Evolutionary conservation across 805 yeast species (phyloP).

Genomic region (Kodamaea kaohsiungensis): DNA sequence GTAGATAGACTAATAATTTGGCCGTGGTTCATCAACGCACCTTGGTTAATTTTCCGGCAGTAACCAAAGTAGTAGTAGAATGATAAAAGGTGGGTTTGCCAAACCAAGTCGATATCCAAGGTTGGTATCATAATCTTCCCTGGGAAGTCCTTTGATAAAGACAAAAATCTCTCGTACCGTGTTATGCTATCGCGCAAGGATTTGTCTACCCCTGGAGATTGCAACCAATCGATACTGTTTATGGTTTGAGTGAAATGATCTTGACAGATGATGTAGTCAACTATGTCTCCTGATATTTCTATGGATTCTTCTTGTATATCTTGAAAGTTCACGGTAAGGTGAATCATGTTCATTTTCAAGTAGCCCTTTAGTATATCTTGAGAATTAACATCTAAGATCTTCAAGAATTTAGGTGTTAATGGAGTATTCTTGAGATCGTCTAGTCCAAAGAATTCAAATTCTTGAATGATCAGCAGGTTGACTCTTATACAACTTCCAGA

Average conservation of each 20-base stretch:
- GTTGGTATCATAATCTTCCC: conserved; percentile 20
- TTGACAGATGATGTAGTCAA: conserved; percentile 25
- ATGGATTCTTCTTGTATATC: not conserved
- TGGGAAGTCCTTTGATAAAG: conserved; percentile 2
- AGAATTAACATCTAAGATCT: not conserved
- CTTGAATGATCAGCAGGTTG: not conserved
- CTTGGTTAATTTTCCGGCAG: conserved; percentile 8
- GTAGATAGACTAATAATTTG: conserved; percentile 20
- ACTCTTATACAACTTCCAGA: not conserved
- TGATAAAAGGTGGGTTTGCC: conserved; percentile 28
- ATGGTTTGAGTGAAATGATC: conserved; percentile 23
- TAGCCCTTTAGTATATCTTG: conserved; percentile 7
- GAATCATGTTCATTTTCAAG: conserved; percentile 15
- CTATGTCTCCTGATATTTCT: conserved; percentile 23
- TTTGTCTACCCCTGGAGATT: conserved; percentile 14
- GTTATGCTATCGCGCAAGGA: conserved; percentile 15
- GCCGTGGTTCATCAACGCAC: conserved; percentile 20
- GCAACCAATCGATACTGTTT: conserved; percentile 20
- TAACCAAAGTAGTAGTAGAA: conserved; percentile 16
- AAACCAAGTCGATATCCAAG: conserved; percentile 26
- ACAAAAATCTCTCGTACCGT: conserved; percentile 21
- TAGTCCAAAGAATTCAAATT: not conserved
- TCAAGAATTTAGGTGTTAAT: not conserved
- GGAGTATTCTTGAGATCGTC: not conserved
- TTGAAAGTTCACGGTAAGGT: conserved; percentile 10